A percentile compares a stretch with the other conserved stretches of the same genome.
phyloP scores from a whole-genome alignment of 805 yeast species.

The Metschnikowia sp. region DNA sequence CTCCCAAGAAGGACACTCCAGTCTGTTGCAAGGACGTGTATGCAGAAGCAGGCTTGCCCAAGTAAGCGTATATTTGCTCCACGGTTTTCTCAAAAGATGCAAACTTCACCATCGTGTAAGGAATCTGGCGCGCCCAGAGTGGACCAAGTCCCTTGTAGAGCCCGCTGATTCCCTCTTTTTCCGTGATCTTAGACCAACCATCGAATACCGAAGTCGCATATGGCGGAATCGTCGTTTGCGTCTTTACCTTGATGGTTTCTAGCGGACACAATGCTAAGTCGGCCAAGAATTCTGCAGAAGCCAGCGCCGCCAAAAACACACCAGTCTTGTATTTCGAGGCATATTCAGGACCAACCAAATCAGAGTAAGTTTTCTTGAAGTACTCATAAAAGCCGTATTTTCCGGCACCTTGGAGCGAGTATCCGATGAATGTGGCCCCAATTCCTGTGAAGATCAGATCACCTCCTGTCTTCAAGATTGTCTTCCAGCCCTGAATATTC shows the following conservation, averaged over 20 bases:
- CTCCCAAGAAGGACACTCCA: conserved; percentile 92
- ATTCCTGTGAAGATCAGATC: conserved; percentile 80
- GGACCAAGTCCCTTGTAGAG: conserved; percentile 89
- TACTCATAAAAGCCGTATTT: conserved; percentile 93
- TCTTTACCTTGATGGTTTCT: conserved; percentile 91
- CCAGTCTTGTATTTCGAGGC: conserved; percentile 68
- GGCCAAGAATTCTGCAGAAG: conserved; percentile 91
- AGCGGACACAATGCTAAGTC: conserved; percentile 88
- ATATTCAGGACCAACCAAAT: conserved; percentile 57
- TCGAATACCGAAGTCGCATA: conserved; percentile 60
- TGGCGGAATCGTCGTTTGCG: conserved; percentile 92
- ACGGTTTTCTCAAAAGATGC: conserved; percentile 93
- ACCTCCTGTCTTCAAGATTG: conserved; percentile 74
- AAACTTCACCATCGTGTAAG: conserved; percentile 98
- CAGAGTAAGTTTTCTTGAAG: conserved; percentile 77
- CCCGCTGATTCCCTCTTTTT: conserved; percentile 67
- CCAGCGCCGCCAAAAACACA: conserved; percentile 79
- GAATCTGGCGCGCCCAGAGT: conserved; percentile 94
- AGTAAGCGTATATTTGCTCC: conserved; percentile 64
- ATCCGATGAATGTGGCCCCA: conserved; percentile 91
- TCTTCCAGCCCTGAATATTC: conserved; percentile 77
- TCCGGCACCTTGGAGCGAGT: conserved; percentile 95
- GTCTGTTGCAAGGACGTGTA: conserved; percentile 79
- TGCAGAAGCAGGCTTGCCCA: conserved; percentile 71
- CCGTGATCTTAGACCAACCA: conserved; percentile 64